Base-by-base conservation (phyloP, 1,284 basidiomycete species). In the Ceratobasidium sp. region DNA sequence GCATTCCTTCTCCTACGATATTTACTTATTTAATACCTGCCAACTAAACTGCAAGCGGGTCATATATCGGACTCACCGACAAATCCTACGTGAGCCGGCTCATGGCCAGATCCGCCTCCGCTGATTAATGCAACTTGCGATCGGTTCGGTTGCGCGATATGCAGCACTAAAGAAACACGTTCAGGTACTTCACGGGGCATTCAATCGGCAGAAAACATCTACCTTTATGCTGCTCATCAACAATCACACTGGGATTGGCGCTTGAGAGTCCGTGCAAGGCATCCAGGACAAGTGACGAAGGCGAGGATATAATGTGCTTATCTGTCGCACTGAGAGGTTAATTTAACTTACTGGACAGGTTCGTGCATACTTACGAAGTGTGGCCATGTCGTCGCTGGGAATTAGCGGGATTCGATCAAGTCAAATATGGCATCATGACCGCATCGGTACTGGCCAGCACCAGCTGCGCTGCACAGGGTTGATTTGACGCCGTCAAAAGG, bases 31-130 rank as follows among this genome's bases (percentile, higher is more conserved):
- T n/a, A n/a, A n/a, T n/a, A 48, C 15, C 22, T 9, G 45, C 17
- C n/a, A 24, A 4, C 14, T 6, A 6, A 48, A n/a, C 41, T 17
- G 6, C 15, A 48, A 47, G n/a, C n/a, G n/a, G n/a, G n/a, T n/a
- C n/a, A n/a, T n/a, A n/a, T 53, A 56, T 48, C 36, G 8, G 19
- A 45, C 82, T 76, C 76, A 91, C 92, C 92, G 36, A 94, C 92
- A 79, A 93, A 95, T 1, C 90, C 93, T 19, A 93, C 89, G 82
- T 96, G 93, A 22, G 94, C 89, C 29, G 96, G 96, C 80, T 97
- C 96, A 81, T 97, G 96, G 1, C 96, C 96, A 44, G 92, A 91
- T 48, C 96, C 96, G 29, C 96, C 96, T 29, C 96, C 96, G 77
- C 93, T 96, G 79, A 98, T 87, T 27, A 97, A 84, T 1, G 93